A percentile compares a stretch with the other conserved stretches of the same genome.
phyloP scores from a whole-genome alignment of 2,329 filamentous ascomycete genomes.

The Cladophialophora immunda region DNA sequence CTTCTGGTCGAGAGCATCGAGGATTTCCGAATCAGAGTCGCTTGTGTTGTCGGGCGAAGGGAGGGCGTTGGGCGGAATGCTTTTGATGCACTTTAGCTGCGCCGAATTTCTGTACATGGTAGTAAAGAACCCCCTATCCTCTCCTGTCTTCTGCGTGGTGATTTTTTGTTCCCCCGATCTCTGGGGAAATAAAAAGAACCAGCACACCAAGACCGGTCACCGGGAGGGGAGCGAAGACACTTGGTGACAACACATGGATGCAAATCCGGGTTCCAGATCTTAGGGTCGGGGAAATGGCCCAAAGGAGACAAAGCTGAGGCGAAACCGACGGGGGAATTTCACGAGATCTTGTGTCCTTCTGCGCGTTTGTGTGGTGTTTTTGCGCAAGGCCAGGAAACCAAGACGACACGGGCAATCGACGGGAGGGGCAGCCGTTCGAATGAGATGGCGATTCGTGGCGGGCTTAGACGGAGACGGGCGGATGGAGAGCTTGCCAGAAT shows the following conservation, averaged over 20 bases:
- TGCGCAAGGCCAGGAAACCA: neutral
- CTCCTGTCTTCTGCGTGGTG: neutral
- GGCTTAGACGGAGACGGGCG: conserved; percentile 5
- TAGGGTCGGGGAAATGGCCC: neutral
- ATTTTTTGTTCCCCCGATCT: neutral
- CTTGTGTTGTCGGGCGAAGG: conserved; percentile 35
- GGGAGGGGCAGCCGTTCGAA: neutral
- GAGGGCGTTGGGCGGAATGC: conserved; percentile 27
- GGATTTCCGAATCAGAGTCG: conserved; percentile 35
- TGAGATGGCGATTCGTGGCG: neutral
- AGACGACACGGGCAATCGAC: neutral
- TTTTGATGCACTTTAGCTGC: conserved; percentile 29
- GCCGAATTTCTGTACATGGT: conserved; percentile 37
- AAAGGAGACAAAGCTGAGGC: neutral
- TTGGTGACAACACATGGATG: conserved; percentile 14
- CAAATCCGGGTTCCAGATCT: neutral
- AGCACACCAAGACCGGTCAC: neutral
- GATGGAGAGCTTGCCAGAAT: neutral
- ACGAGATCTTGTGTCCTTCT: neutral
- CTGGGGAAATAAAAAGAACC: conserved; percentile 1
- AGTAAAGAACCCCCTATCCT: neutral
- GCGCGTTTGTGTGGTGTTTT: neutral
- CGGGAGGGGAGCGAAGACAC: neutral
- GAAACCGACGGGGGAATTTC: neutral
- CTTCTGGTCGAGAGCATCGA: conserved; percentile 39